Base-by-base conservation (phyloP, 345 rosid genomes). In the Populus tremula region DNA sequence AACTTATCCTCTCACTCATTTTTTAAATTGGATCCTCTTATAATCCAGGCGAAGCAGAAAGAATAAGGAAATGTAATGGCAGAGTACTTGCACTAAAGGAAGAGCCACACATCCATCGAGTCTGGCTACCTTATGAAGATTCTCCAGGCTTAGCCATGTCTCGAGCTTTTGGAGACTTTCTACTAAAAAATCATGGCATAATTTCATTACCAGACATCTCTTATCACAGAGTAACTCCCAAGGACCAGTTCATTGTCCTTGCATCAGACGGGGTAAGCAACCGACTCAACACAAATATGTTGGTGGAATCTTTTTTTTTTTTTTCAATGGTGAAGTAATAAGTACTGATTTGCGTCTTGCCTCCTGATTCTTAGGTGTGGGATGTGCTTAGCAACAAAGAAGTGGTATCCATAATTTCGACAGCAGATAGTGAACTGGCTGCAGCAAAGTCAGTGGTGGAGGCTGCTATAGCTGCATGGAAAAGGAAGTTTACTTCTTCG, bases 81-180 rank as follows among this genome's bases (percentile, higher is more conserved):
- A 82, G 98, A 41, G 96, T 95, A 1, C 80, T 92, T 12, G 89
- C 96, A 5, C 82, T 92, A 25, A 87, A 88, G 79, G 86, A 86
- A 65, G 98, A 93, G 50, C 92, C 94, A 25, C 93, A 93, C 69
- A 86, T 93, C 74, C 86, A 86, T 16, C 84, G 98, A 73, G 99
- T 95, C 59, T 95, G 99, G 99, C 85, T 93, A 39, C 99, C 99
- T 0, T 45, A 78, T 64, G 92, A 88, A 73, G 90, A 95, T 86
- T 49, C 73, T 6, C 99, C 99, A 2, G 99, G 99, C 18, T 75
- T 93, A n/a, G 99, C 99, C 73, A 95, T 95, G 99, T 90, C 99
- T 23, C 85, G 99, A 31, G 94, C 98, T 77, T 91, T 95, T 0
- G 98, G 99, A 1, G 97, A 95, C 74, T 92, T 86, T 75, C 56